Evolutionary conservation across 1,139 yeast species (phyloP), one percentile per base, ranked within the genome.

Genomic region (Debaryomycetaceae sp.): DNA sequence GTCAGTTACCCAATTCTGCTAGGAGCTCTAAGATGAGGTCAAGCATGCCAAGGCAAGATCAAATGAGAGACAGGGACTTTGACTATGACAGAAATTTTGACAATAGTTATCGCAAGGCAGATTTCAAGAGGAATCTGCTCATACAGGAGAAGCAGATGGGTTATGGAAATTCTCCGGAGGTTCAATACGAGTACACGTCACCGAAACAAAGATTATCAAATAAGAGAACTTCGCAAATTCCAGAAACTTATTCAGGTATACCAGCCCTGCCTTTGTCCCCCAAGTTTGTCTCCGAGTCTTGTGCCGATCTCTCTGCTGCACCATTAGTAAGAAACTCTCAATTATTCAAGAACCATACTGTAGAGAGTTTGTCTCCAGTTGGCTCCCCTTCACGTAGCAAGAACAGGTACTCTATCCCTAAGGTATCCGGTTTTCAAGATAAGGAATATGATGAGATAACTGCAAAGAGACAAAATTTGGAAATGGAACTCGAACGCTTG

Each of bases 401-500:
- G 11, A 27, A 7, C 8, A 7, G 31, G 3, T 3, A 7, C 11
- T 27, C 31, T 27, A 11, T 27, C 11, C 31, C 31, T 27, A 27
- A 9, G 33, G 22, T 23, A 35, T 24, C 11, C 17, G 41, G 17
- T 27, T 39, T 33, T 17, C 41, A 9, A 39, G 27, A 24, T 39
- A 27, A n/a, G 37, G 33, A 40, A 56, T 20, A 33, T 6, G 65
- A 66, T 37, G 72, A 65, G 43, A 63, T 69, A 37, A 57, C 63
- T 6, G 54, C 56, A 37, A 70, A 68, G 49, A 60, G 71, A 46
- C 71, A 66, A 23, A 74, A 69, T 49, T 62, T 73, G 41, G 78
- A 74, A 51, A 49, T 65, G 52, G 77, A 72, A 49, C 58, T 72
- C 38, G 65, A 66, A 43, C 68, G 66, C 37, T 60, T 74, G 49